These are phyloP conservation scores for Orobanche coerulescens DNA, from an alignment of 257 asterid species.

Conservation along the genomic window DNA sequence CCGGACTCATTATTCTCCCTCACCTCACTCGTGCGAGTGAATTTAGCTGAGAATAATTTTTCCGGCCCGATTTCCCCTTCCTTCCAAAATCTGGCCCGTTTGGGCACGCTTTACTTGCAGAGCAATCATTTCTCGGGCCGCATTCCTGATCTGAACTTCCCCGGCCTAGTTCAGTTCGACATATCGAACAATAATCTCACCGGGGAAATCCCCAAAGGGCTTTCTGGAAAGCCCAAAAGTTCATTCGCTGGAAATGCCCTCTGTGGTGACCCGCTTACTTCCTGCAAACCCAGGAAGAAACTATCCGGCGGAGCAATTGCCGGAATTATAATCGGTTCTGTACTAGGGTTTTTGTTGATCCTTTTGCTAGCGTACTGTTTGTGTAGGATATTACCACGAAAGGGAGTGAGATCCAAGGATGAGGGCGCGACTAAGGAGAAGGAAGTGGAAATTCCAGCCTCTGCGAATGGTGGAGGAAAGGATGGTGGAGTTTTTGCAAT, in stretches of 20 bases:
- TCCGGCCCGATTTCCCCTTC: constrained; percentile 46
- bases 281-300: constrained; percentile 37
- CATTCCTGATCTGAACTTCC: constrained; percentile 43
- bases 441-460: constrained; percentile 31
- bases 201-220: constrained; percentile 51
- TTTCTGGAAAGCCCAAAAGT: constrained; percentile 34
- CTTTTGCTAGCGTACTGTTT: constrained; percentile 39
- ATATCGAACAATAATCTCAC: constrained; percentile 49
- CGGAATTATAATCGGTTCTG: constrained; percentile 58
- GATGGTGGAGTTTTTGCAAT: too few species aligned
- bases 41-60: constrained; percentile 53
- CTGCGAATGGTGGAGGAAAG: too few species aligned
- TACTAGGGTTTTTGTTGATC: constrained; percentile 39
- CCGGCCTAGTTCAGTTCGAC: constrained; percentile 47
- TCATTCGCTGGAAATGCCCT: constrained; percentile 64
- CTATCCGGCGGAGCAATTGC: constrained; percentile 76
- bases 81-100: constrained; percentile 44
- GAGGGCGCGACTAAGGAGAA: constrained; percentile 25
- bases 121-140: constrained; percentile 53
- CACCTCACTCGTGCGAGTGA: constrained; percentile 47
- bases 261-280: constrained; percentile 61
- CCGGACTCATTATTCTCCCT: constrained; percentile 47
- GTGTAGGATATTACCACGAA: too few species aligned
- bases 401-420: constrained; percentile 18
- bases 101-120: constrained; percentile 61